Base-by-base conservation (phyloP, 192 early-diverging fungal species). In the Mortierella alpina region DNA sequence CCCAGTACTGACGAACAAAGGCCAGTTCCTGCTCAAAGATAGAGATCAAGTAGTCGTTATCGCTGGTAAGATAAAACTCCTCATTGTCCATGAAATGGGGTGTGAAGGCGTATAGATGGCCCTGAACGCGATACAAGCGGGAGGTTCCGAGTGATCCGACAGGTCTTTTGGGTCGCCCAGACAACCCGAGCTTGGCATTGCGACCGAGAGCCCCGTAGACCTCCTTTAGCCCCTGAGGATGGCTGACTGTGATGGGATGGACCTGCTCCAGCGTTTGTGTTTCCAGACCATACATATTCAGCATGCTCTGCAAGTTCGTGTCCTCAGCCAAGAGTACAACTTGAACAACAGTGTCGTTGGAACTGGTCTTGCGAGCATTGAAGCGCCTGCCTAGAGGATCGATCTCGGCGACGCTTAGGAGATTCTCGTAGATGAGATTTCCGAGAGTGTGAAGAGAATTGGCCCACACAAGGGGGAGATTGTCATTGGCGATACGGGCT, bases 11-110 rank as follows among this genome's bases (percentile, higher is more conserved):
- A 46, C 89, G 84, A 39, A 94, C 89, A 71, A 95, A 95, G 14
- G 86, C 83, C 46, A 96, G 63, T 66, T 95, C 93, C 65, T 88
- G 91, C 71, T 94, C 92, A 72, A 96, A 89, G 22, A 90, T 72
- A 31, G 89, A 91, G 12, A 96, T 90, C 51, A 96, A 66, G 58
- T 94, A 95, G 68, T 95, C 92, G n/a, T 91, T 91, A 82, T 96
- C 95, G 44, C 89, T 90, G 15, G 91, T 93, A 14, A 95, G 85
- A 66, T 96, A 96, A 74, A 93, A 96, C 72, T 95, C 91, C 61
- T 93, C 93, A 54, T 86, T 89, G 69, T 96, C 93, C 91, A 96
- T 92, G 70, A 96, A 96, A 55, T 95, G 90, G 39, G 95, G 95
- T 1, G 93, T 89, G 66, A 96, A 96, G 2, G 93, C 88, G 72